Percentiles rank a stretch among this genome's conserved stretches.
Conservation (phyloP, 345 rosid genomes). For the Erucastrum elatum region DNA sequence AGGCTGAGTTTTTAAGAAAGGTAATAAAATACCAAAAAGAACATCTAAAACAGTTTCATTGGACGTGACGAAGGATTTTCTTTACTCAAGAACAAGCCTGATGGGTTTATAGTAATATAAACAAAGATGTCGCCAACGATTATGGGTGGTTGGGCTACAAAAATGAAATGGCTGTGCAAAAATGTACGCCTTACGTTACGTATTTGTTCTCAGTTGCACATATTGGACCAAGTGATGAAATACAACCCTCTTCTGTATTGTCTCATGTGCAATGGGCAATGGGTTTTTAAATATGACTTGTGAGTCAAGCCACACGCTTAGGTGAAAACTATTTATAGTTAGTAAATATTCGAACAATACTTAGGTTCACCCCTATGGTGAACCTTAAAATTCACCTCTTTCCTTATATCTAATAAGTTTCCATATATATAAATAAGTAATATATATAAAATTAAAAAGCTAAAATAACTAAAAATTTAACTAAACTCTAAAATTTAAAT, state of each 20-base stretch:
- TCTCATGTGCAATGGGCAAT: slow-evolving; percentile 2
- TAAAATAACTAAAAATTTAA: too few species aligned
- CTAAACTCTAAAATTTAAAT: too few species aligned
- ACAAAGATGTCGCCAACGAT: slow-evolving; percentile 27
- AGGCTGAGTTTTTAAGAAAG: slow-evolving; percentile 32
- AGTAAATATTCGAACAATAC: neutral
- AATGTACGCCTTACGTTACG: slow-evolving; percentile 32
- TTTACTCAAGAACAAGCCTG: slow-evolving; percentile 40
- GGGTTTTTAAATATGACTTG: neutral
- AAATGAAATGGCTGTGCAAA: slow-evolving; percentile 16
- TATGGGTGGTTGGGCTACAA: slow-evolving; percentile 19
- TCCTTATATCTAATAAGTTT: too few species aligned
- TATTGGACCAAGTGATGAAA: neutral
- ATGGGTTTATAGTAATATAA: slow-evolving; percentile 12
- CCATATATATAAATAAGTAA: too few species aligned
- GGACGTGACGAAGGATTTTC: slow-evolving; percentile 42
- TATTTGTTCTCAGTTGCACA: slow-evolving; percentile 1
- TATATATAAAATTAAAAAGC: too few species aligned
- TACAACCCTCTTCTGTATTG: neutral
- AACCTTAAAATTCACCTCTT: too few species aligned
- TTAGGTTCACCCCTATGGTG: too few species aligned
- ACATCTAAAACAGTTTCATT: slow-evolving; percentile 49
- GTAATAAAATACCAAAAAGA: neutral
- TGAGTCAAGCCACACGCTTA: neutral
- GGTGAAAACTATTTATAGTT: neutral